Evolutionary conservation across 768 basidiomycete genomes (phyloP).

Genomic region (Kwoniella newhampshirensis): DNA sequence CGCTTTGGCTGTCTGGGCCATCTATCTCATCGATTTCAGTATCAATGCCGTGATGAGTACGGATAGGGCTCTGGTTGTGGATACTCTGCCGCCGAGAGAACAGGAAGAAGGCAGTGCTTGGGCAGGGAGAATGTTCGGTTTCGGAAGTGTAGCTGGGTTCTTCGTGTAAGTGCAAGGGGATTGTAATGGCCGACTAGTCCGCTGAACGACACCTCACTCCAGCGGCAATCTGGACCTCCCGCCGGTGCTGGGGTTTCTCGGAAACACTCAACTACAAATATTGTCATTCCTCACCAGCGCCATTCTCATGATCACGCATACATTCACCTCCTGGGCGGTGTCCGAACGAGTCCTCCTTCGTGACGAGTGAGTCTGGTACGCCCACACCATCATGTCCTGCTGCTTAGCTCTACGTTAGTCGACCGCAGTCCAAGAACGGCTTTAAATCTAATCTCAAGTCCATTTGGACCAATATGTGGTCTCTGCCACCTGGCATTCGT

Average conservation of each 20-base stretch:
- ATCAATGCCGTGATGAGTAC: constrained; percentile 73
- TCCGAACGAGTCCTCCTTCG: constrained; percentile 69
- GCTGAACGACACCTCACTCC: no score
- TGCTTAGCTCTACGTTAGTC: constrained; percentile 17
- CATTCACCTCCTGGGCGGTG: constrained; percentile 59
- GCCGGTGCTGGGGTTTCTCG: constrained; percentile 68
- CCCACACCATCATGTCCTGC: background rate
- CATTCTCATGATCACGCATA: constrained; percentile 67
- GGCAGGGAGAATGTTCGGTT: constrained; percentile 87
- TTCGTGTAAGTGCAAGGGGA: constrained; percentile 74
- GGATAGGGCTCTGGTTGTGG: constrained; percentile 86
- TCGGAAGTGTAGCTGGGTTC: constrained; percentile 83
- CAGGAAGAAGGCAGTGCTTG: constrained; percentile 90
- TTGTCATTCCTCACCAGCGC: constrained; percentile 72
- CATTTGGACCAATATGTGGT: constrained; percentile 70
- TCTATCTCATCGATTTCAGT: constrained; percentile 67
- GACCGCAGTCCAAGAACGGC: constrained; percentile 42
- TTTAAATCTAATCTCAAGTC: constrained; percentile 58
- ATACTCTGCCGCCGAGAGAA: constrained; percentile 68
- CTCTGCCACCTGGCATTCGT: constrained; percentile 70
- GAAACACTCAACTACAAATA: constrained; percentile 75
- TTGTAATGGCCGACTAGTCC: no score
- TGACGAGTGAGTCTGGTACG: constrained; percentile 49
- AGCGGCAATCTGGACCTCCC: constrained; percentile 82
- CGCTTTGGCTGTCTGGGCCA: constrained; percentile 69